Evolutionary conservation across 2,329 filamentous ascomycete genomes (phyloP).

Genomic region (Microdochium bolleyi): DNA sequence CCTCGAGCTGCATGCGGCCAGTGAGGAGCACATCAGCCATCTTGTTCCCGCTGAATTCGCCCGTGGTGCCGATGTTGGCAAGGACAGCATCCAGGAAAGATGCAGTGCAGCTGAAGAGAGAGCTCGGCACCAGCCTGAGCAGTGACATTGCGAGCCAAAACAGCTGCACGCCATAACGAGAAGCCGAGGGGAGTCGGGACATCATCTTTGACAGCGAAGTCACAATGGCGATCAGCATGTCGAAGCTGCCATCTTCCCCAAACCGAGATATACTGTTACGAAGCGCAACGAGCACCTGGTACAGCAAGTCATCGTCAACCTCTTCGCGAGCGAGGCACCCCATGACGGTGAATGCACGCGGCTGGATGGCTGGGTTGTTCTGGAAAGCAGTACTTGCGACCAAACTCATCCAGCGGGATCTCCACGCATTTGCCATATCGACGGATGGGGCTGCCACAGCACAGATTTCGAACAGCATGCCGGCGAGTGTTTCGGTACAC

Average conservation of each 20-base stretch:
- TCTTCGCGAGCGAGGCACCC: slow-evolving; percentile 63
- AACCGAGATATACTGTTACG: slow-evolving; percentile 58
- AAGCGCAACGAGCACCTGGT: slow-evolving; percentile 62
- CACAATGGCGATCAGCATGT: slow-evolving; percentile 62
- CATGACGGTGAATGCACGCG: slow-evolving; percentile 63
- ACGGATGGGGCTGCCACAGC: slow-evolving; percentile 54
- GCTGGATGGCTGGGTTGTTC: slow-evolving; percentile 64
- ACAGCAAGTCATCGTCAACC: slow-evolving; percentile 63
- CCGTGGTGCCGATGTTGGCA: slow-evolving; percentile 53
- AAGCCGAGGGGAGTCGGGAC: slow-evolving; percentile 57
- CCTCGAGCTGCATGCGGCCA: slow-evolving; percentile 51
- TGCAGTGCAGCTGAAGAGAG: slow-evolving; percentile 58
- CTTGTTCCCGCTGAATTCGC: slow-evolving; percentile 49
- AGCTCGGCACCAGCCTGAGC: slow-evolving; percentile 53
- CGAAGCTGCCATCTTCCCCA: slow-evolving; percentile 54
- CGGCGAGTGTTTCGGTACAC: slow-evolving; percentile 54
- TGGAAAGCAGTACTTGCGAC: slow-evolving; percentile 67
- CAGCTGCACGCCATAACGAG: slow-evolving; percentile 59
- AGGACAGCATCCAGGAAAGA: slow-evolving; percentile 58
- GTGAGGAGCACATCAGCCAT: slow-evolving; percentile 55
- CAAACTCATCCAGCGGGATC: slow-evolving; percentile 65
- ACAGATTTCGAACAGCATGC: slow-evolving; percentile 56
- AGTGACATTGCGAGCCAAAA: slow-evolving; percentile 65
- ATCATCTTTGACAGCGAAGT: slow-evolving; percentile 65
- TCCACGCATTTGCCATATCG: slow-evolving; percentile 61